A percentile compares a stretch with the other conserved stretches of the same genome.
Evolutionary conservation across 2,329 filamentous ascomycete genomes (phyloP).

Genomic region (Alternaria brassicicola): DNA sequence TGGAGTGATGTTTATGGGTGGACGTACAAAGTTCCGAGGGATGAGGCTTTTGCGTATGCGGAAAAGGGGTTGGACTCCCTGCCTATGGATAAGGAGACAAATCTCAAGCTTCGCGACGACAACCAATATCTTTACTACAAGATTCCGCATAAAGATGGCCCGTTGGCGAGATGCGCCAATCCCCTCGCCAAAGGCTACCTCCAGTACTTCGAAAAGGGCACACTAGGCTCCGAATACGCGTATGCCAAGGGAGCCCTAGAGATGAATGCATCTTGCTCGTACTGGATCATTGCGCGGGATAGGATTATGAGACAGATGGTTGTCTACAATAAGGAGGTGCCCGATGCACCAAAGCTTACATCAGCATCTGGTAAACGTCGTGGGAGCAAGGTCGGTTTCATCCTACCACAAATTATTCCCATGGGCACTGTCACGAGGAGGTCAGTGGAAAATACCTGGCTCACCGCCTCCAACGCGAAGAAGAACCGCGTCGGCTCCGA

Average conservation of each 20-base stretch:
- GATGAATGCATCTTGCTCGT: constrained; percentile 98
- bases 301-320: constrained; percentile 95
- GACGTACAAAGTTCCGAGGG: constrained; percentile 79
- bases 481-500: constrained; percentile 95
- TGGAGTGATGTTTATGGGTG: constrained; percentile 95
- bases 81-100: constrained; percentile 76
- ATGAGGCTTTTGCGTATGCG: constrained; percentile 68
- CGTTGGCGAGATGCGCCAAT: constrained; percentile 79
- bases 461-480: constrained; percentile 97
- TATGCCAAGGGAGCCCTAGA: constrained; percentile 95
- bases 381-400: constrained; percentile 69
- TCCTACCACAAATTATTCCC: constrained; percentile 92
- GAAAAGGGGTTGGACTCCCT: constrained; percentile 75
- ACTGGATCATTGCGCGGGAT: constrained; percentile 96
- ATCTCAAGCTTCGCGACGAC: constrained; percentile 70
- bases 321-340: constrained; percentile 74
- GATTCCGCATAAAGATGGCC: constrained; percentile 94
- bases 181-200: constrained; percentile 93
- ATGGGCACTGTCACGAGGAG: constrained; percentile 97
- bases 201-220: constrained; percentile 87
- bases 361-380: constrained; percentile 30
- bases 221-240: constrained; percentile 81
- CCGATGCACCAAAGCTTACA: constrained; percentile 24
- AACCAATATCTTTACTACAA: constrained; percentile 77
- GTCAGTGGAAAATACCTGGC: constrained; percentile 97